Base-by-base conservation (phyloP, 2,329 filamentous ascomycete genomes). In the Fusarium pseudocircinatum region DNA sequence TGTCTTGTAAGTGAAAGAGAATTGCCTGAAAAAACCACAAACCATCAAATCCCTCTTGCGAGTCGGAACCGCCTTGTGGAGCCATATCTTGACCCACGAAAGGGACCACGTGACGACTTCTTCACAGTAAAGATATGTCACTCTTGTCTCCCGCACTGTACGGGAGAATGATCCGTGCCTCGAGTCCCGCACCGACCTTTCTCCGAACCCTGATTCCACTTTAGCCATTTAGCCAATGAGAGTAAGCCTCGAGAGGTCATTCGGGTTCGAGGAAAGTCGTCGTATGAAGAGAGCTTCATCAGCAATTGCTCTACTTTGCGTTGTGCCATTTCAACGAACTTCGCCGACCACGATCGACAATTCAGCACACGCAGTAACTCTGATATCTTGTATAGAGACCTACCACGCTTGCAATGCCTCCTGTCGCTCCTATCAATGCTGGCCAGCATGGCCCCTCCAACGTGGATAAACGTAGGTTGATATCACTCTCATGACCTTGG, bases 401-500 rank as follows among this genome's bases (percentile, higher is more conserved):
- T 24, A 18, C 24, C 26, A 42, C 37, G 32, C 28, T 56, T 73
- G 78, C 63, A 16, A 85, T 85, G 84, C 84, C 84, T 80, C 83
- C 84, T 47, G 81, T 85, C 67, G 79, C 83, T 52, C 78, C 81
- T 40, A 80, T 84, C 39, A 79, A 81, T 57, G 81, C 80, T 67
- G 82, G 82, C 79, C 83, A 83, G 69, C 82, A 84, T 76, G 87
- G 86, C 74, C 86, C 85, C 36, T 88, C 87, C 49, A 87, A 83
- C 67, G 79, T 87, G 69, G 88, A 90, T 80, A 90, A 90, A 83
- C 81, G 88, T 89, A 85, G 67, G 79, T 56, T 53, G 42, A 69
- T 67, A 67, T 59, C 40, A 49, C 59, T 63, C 58, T 52, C 50
- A 53, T 54, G 32, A 32, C 44, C 43, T 47, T 60, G 63, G 24